phyloP scores from a whole-genome alignment of 345 rosid genomes.

The Turritis glabra region DNA sequence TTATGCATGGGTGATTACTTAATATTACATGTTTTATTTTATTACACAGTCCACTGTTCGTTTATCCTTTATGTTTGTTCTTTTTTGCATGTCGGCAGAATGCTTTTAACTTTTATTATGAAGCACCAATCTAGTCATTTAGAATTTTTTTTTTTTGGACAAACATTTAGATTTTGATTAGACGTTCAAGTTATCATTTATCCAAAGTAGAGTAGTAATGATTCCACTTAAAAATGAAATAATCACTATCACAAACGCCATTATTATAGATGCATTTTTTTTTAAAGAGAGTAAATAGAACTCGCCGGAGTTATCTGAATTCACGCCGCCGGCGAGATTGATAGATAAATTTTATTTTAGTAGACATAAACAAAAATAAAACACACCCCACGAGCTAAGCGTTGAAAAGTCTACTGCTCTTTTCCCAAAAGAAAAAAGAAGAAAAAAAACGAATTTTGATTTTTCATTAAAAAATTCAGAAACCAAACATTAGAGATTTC shows the following conservation, averaged over 20 bases:
- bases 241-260: slow-evolving; percentile 1
- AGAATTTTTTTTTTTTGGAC: no score
- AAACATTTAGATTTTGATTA: neutral
- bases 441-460: neutral
- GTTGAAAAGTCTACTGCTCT: slow-evolving; percentile 27
- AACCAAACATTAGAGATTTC: neutral
- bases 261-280: neutral
- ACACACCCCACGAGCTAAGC: slow-evolving; percentile 10
- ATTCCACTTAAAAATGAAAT: neutral
- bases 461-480: neutral
- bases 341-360: neutral
- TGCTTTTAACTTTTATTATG: neutral
- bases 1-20: neutral
- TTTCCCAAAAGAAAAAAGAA: neutral
- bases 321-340: slow-evolving; percentile 3
- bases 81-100: slow-evolving; percentile 1
- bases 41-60: neutral
- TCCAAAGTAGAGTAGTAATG: neutral
- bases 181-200: neutral
- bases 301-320: neutral
- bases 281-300: neutral
- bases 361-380: neutral
- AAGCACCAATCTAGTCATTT: neutral
- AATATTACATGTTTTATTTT: neutral
- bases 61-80: neutral